Evolutionary conservation across 1,139 yeast species (phyloP).

Genomic region (Saccharomyces hybrid): DNA sequence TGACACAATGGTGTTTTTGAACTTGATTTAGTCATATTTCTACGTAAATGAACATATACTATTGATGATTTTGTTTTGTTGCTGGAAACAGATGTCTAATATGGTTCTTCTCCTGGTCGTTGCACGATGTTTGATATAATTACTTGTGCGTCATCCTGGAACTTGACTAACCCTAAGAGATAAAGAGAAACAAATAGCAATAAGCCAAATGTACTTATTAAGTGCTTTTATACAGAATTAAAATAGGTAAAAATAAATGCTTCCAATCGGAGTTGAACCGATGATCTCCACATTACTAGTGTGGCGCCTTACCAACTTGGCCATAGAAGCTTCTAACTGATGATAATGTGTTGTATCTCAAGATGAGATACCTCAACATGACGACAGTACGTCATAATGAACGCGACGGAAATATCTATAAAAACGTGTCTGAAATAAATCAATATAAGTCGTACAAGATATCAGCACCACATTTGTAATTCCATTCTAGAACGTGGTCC

Average conservation of each 20-base stretch:
- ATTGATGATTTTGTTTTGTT: not conserved
- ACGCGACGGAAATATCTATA: too few species aligned
- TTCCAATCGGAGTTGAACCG: slow-evolving; percentile 51
- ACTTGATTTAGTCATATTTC: too few species aligned
- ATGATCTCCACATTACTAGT: too few species aligned
- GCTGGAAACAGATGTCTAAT: not conserved
- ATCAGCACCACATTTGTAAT: too few species aligned
- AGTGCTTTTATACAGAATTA: not conserved
- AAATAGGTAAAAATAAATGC: slow-evolving; percentile 38
- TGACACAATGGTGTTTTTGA: not conserved
- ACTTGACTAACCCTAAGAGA: not conserved
- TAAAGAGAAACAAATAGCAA: not conserved
- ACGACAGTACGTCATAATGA: too few species aligned
- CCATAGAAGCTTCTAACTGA: too few species aligned
- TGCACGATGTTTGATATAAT: not conserved
- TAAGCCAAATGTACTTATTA: not conserved
- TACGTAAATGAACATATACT: not conserved
- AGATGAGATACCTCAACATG: too few species aligned
- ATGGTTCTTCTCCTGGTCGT: not conserved
- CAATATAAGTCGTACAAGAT: too few species aligned
- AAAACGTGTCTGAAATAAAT: too few species aligned
- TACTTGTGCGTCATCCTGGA: not conserved
- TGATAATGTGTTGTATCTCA: too few species aligned
- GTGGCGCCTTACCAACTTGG: too few species aligned
- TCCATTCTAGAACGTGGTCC: too few species aligned